Conservation (phyloP, 345 rosid genomes). For the Boechera retrofracta region DNA sequence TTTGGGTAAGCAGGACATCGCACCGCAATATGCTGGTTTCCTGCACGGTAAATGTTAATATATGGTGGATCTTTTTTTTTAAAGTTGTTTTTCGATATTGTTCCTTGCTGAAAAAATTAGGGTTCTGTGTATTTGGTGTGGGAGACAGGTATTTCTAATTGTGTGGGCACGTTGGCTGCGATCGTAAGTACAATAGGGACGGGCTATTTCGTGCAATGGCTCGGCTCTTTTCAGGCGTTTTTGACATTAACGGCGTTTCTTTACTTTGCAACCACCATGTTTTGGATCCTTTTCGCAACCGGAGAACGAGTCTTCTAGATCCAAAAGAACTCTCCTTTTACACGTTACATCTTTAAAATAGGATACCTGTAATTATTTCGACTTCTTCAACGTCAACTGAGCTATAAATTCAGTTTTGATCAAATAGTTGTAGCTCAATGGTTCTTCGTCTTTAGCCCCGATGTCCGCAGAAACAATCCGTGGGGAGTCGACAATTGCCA, state of each 20-base stretch:
- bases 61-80: background rate
- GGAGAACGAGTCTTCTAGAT: conserved; percentile 81
- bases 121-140: conserved; percentile 23
- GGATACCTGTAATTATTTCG: too few relatives aligned
- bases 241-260: conserved; percentile 77
- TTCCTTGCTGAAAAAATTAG: conserved; percentile 34
- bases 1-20: conserved; percentile 73
- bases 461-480: too few relatives aligned
- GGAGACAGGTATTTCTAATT: conserved; percentile 71
- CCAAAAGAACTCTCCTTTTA: background rate
- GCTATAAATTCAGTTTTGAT: too few relatives aligned
- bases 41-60: conserved; percentile 64
- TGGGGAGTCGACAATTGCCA: too few relatives aligned
- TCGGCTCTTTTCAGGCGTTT: conserved; percentile 92
- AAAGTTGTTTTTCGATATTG: background rate
- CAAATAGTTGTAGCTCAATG: too few relatives aligned
- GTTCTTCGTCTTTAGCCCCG: too few relatives aligned
- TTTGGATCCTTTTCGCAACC: conserved; percentile 75
- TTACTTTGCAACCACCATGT: conserved; percentile 71
- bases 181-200: conserved; percentile 95
- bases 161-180: conserved; percentile 93
- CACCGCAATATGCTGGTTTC: conserved; percentile 89
- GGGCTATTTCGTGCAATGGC: conserved; percentile 87
- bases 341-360: background rate
- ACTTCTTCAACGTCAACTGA: too few relatives aligned